Conservation (phyloP, 306 rosid genomes). For the Pterocarpus santalinus region DNA sequence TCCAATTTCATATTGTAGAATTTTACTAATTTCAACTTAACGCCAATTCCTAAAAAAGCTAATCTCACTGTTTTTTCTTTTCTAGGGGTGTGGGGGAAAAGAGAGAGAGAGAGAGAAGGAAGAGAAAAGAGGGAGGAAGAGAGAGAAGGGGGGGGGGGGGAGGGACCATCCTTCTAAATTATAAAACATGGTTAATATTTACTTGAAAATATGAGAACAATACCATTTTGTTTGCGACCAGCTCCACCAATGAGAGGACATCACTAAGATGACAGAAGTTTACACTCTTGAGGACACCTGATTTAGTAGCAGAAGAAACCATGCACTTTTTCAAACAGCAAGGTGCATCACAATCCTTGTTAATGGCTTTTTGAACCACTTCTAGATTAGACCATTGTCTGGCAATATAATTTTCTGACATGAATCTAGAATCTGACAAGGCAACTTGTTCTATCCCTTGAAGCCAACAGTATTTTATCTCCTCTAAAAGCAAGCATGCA, state of each 20-base stretch:
- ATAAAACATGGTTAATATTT: conserved; percentile 20
- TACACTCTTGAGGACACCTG: conserved; percentile 36
- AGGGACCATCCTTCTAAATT: not conserved
- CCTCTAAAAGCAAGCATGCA: conserved; percentile 65
- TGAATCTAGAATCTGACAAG: conserved; percentile 44
- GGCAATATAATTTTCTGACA: conserved; percentile 41
- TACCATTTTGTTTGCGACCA: conserved; percentile 79
- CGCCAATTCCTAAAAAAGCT: conserved; percentile 11
- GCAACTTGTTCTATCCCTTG: conserved; percentile 44
- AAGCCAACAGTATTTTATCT: conserved; percentile 48
- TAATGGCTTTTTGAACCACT: conserved; percentile 34
- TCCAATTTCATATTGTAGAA: conserved; percentile 10
- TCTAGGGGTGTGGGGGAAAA: too few species aligned
- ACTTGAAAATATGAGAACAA: conserved; percentile 44
- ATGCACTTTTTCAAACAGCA: conserved; percentile 52
- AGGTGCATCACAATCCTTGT: conserved; percentile 47
- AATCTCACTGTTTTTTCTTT: not conserved
- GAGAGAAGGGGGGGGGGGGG: not conserved
- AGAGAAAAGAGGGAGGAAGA: too few species aligned
- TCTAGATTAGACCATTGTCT: conserved; percentile 38
- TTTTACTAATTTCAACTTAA: conserved; percentile 16
- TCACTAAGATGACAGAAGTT: conserved; percentile 59
- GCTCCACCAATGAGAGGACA: conserved; percentile 82
- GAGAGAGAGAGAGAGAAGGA: too few species aligned
- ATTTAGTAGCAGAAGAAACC: conserved; percentile 50